Evolutionary conservation across 352 stramenopile species (phyloP).

Genomic region (Pythium dissotocum): DNA sequence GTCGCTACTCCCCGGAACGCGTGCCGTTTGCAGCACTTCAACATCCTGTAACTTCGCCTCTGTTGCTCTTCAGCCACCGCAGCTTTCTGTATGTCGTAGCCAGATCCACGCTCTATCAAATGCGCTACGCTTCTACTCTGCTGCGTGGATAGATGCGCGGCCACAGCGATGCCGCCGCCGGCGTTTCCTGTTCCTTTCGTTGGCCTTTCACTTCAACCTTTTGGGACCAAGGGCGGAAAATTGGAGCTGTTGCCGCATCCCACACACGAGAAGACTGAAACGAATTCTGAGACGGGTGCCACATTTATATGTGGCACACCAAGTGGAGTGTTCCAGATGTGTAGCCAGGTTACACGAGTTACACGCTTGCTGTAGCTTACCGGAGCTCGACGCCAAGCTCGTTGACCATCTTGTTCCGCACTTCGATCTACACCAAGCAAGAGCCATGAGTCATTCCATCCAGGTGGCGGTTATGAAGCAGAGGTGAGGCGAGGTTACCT

Average conservation of each 20-base stretch:
- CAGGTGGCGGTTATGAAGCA: neutral
- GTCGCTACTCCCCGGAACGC: too few relatives aligned
- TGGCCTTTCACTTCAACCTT: neutral
- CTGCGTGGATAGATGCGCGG: neutral
- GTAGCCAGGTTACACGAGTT: slow-evolving; percentile 9
- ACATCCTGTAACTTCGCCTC: neutral
- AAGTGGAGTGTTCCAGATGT: slow-evolving; percentile 1
- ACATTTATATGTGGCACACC: slow-evolving; percentile 7
- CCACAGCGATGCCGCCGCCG: neutral
- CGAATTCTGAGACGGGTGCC: slow-evolving; percentile 9
- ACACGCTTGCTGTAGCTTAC: slow-evolving; percentile 43
- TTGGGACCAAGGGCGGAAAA: neutral
- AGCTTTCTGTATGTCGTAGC: neutral
- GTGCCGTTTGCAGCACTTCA: neutral
- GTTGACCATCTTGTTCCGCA: slow-evolving; percentile 77
- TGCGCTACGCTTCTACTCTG: neutral
- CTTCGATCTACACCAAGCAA: slow-evolving; percentile 33
- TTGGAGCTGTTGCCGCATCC: slow-evolving; percentile 1
- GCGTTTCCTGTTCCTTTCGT: neutral
- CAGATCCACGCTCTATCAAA: neutral
- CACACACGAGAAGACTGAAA: slow-evolving; percentile 12
- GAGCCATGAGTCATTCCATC: neutral
- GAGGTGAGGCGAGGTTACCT: slow-evolving; percentile 49
- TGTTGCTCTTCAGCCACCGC: neutral
- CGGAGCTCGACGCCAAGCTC: slow-evolving; percentile 91